phyloP scores from a whole-genome alignment of 345 rosid genomes.

The Rhizophora apiculata region DNA sequence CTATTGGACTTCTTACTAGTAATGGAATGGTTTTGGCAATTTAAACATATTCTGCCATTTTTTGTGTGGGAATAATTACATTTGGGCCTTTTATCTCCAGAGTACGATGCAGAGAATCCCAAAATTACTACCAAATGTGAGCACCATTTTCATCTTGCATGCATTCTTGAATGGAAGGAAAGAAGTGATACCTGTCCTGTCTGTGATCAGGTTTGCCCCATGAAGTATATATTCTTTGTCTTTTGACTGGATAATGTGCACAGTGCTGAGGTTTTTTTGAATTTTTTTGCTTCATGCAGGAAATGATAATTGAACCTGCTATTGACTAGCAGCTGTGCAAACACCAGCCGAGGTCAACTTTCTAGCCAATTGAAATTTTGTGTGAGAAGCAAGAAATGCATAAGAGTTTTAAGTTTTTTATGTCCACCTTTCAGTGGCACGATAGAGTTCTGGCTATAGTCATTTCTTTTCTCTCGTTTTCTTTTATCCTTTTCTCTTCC shows the following conservation, averaged over 20 bases:
- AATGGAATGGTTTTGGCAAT: neutral
- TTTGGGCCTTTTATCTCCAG: constrained; percentile 38
- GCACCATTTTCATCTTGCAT: constrained; percentile 94
- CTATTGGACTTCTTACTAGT: neutral
- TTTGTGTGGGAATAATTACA: neutral
- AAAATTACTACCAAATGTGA: constrained; percentile 78
- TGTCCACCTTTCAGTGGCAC: constrained; percentile 3
- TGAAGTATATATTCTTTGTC: constrained; percentile 4
- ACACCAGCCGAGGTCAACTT: constrained; percentile 13
- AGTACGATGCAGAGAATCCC: constrained; percentile 87
- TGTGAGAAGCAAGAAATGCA: constrained; percentile 19
- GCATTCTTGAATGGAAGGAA: constrained; percentile 99
- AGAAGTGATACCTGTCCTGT: constrained; percentile 98
- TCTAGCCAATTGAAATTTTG: constrained; percentile 14
- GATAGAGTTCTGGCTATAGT: constrained; percentile 9
- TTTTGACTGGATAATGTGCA: neutral
- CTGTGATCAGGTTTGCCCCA: constrained; percentile 66
- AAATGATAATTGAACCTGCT: constrained; percentile 62
- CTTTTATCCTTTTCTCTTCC: neutral
- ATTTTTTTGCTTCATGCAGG: constrained; percentile 48
- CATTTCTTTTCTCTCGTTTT: constrained; percentile 17
- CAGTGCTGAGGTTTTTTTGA: constrained; percentile 4
- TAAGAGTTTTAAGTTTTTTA: constrained; percentile 6
- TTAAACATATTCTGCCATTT: neutral
- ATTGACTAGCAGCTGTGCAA: constrained; percentile 33